These are phyloP conservation scores for Claviceps purpurea DNA, from an alignment of 2,329 filamentous ascomycete genomes.

Conservation along the genomic window DNA sequence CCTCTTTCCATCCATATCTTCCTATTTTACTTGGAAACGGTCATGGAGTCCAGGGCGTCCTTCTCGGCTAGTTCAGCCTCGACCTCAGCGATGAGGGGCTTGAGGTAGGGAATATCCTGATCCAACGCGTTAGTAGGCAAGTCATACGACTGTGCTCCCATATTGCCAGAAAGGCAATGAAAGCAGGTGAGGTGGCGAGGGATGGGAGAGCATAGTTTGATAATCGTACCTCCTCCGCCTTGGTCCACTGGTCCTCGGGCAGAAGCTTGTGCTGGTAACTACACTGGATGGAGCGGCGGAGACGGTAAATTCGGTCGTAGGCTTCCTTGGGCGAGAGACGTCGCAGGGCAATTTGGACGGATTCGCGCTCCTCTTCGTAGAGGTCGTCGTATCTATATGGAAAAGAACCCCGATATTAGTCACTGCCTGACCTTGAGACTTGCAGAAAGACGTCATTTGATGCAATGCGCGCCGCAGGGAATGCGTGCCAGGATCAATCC, in stretches of 20 bases:
- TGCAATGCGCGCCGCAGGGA: neutral
- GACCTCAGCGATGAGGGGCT: slow-evolving; percentile 38
- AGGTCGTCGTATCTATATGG: slow-evolving; percentile 81
- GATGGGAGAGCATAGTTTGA: neutral
- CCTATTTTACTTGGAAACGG: slow-evolving; percentile 37
- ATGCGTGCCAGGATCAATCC: too few relatives aligned
- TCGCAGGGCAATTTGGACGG: slow-evolving; percentile 76
- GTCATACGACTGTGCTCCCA: too few relatives aligned
- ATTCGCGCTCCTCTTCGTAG: slow-evolving; percentile 82
- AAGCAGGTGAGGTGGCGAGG: neutral
- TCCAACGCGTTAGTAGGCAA: neutral
- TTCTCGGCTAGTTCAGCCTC: slow-evolving; percentile 37
- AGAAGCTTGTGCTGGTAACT: slow-evolving; percentile 51
- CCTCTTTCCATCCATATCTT: neutral
- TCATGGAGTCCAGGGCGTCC: slow-evolving; percentile 36
- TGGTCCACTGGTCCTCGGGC: slow-evolving; percentile 48
- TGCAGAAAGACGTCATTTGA: neutral
- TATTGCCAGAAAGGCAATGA: neutral
- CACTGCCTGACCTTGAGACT: neutral
- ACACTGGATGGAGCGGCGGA: slow-evolving; percentile 84
- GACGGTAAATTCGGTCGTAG: slow-evolving; percentile 95
- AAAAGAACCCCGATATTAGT: slow-evolving; percentile 12
- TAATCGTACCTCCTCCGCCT: slow-evolving; percentile 34
- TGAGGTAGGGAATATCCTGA: slow-evolving; percentile 41
- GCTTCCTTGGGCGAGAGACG: slow-evolving; percentile 79